Evolutionary conservation across 495 filamentous ascomycete species (phyloP).

Genomic region (Xeromyces bisporus): DNA sequence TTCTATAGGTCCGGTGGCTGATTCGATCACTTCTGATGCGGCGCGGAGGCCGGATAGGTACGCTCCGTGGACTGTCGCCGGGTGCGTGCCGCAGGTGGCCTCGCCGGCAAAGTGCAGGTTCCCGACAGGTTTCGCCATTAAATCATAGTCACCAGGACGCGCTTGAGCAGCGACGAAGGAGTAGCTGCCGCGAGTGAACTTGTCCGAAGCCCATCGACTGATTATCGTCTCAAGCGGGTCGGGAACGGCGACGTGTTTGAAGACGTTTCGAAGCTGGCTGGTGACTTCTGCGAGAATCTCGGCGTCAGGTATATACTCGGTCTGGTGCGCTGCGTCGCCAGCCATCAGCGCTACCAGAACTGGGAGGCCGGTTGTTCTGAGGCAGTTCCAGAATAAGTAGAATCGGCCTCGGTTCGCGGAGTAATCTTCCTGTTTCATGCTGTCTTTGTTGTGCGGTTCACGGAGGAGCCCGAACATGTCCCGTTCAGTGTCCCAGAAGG

Average conservation of each 20-base stretch:
- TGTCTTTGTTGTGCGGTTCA: slow-evolving; percentile 38
- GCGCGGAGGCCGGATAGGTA: slow-evolving; percentile 86
- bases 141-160: slow-evolving; percentile 75
- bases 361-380: slow-evolving; percentile 73
- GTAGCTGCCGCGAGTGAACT: slow-evolving; percentile 80
- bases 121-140: slow-evolving; percentile 70
- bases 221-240: slow-evolving; percentile 73
- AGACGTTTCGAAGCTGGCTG: slow-evolving; percentile 49
- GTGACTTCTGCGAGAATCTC: slow-evolving; percentile 67
- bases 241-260: slow-evolving; percentile 44
- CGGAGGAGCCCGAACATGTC: slow-evolving; percentile 91
- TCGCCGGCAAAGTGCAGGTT: slow-evolving; percentile 95
- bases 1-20: slow-evolving; percentile 63
- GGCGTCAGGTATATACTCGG: slow-evolving; percentile 56
- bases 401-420: slow-evolving; percentile 56
- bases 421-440: slow-evolving; percentile 46
- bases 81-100: slow-evolving; percentile 87
- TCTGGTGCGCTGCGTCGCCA: slow-evolving; percentile 79
- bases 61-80: slow-evolving; percentile 90
- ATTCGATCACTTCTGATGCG: slow-evolving; percentile 66
- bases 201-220: slow-evolving; percentile 84
- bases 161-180: slow-evolving; percentile 76
- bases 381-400: slow-evolving; percentile 95
- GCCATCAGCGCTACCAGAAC: slow-evolving; percentile 89
- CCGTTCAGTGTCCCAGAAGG: slow-evolving; percentile 83